A percentile compares a stretch with the other conserved stretches of the same genome.
Conservation (phyloP, 1,284 basidiomycete genomes). For the Anthracocystis panici-leucophaei region DNA sequence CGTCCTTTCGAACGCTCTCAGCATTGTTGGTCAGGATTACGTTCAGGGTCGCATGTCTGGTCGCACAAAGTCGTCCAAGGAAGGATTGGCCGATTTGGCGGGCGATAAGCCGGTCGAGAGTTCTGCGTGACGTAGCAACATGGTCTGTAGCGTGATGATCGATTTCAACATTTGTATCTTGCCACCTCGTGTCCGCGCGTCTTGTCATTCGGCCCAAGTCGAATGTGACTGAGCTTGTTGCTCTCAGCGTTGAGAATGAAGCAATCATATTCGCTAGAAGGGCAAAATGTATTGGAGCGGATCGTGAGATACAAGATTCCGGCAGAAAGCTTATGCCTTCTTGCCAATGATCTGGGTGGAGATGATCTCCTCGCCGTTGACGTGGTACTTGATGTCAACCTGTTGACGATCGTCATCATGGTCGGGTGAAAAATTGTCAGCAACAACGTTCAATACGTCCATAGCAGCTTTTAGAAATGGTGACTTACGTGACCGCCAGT, state of each 20-base stretch:
- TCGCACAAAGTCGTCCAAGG: conserved; percentile 48
- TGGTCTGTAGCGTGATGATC: not conserved
- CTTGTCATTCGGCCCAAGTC: not conserved
- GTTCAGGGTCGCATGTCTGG: conserved; percentile 60
- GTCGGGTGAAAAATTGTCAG: not conserved
- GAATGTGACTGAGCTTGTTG: not conserved
- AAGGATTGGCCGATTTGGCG: conserved; percentile 26
- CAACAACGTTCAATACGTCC: not conserved
- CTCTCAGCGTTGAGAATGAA: too few species aligned
- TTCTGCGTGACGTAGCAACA: not conserved
- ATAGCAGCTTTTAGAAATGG: not conserved
- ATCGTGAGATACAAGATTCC: not conserved
- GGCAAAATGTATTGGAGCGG: conserved; percentile 23
- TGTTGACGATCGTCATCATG: conserved; percentile 6
- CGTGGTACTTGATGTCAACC: conserved; percentile 65
- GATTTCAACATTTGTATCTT: not conserved
- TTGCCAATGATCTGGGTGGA: conserved; percentile 63
- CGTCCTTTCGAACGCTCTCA: conserved; percentile 62
- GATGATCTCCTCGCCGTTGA: conserved; percentile 63
- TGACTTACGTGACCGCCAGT: conserved; percentile 62
- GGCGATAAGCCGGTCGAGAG: conserved; percentile 4
- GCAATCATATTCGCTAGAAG: conserved; percentile 13
- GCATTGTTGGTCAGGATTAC: conserved; percentile 62
- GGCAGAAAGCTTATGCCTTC: conserved; percentile 31
- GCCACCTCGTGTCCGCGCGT: too few species aligned